Conservation (phyloP, 768 basidiomycete species). For the Lentinula detonsa region DNA sequence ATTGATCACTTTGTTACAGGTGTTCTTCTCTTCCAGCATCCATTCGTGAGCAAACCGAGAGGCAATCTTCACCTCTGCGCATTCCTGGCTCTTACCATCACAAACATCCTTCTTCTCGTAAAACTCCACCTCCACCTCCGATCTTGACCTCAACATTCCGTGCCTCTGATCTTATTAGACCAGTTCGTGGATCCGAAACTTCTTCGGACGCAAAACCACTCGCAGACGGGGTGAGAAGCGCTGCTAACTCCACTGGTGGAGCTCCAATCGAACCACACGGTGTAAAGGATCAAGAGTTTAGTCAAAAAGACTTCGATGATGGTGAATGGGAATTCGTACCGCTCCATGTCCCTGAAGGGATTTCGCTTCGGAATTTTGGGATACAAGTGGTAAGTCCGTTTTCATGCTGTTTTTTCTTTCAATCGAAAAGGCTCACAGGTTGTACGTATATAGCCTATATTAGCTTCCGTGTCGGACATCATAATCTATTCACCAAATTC, state of each 20-base stretch:
- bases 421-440: slow-evolving; percentile 1
- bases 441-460: slow-evolving; percentile 56
- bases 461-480: slow-evolving; percentile 84
- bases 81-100: slow-evolving; percentile 13
- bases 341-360: slow-evolving; percentile 71
- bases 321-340: slow-evolving; percentile 62
- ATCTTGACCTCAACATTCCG: slow-evolving; percentile 48
- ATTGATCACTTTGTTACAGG: neutral
- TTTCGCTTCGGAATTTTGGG: slow-evolving; percentile 81
- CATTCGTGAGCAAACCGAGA: neutral
- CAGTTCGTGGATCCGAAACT: slow-evolving; percentile 11
- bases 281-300: slow-evolving; percentile 3
- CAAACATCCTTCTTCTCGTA: neutral
- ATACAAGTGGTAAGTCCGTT: slow-evolving; percentile 63
- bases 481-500: slow-evolving; percentile 73
- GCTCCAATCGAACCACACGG: neutral
- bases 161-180: slow-evolving; percentile 35
- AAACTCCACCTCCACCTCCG: slow-evolving; percentile 21
- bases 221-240: slow-evolving; percentile 3
- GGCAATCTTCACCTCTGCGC: neutral
- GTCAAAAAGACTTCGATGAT: slow-evolving; percentile 4
- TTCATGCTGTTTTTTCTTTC: slow-evolving; percentile 1
- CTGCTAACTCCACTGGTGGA: neutral
- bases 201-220: neutral
- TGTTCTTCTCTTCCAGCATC: neutral